Conservation (phyloP, 148 eudicot species). For the Spergularia bocconei region DNA sequence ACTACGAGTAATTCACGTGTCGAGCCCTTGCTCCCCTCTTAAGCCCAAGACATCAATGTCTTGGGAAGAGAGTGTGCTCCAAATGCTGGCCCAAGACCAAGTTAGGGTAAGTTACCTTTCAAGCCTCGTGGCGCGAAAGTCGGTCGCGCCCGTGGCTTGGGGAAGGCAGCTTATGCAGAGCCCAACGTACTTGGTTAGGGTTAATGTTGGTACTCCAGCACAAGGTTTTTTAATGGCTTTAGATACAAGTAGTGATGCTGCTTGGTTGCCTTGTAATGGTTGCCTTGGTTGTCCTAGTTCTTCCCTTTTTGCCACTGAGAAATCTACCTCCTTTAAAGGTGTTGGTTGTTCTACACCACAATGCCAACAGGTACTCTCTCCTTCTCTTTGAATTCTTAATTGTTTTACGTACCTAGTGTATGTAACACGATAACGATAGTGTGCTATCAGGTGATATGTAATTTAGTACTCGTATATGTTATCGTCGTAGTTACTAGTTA, state of each 20-base stretch:
- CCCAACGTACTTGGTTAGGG: constrained; percentile 73
- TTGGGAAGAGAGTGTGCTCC: constrained; percentile 66
- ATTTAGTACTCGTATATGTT: too few species aligned
- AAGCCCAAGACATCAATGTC: constrained; percentile 38
- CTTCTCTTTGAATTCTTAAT: background rate
- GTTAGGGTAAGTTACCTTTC: constrained; percentile 55
- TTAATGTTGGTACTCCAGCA: constrained; percentile 67
- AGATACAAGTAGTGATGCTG: constrained; percentile 78
- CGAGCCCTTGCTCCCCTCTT: constrained; percentile 68
- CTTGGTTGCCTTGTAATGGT: constrained; percentile 78
- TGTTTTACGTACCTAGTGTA: background rate
- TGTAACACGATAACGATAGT: too few species aligned
- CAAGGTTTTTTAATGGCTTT: constrained; percentile 73
- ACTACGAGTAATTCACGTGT: constrained; percentile 52
- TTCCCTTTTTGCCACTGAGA: constrained; percentile 38
- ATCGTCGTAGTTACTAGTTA: too few species aligned
- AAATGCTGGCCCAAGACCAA: constrained; percentile 49
- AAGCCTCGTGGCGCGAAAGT: constrained; percentile 56
- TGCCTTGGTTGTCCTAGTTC: constrained; percentile 63
- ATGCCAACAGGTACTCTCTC: constrained; percentile 52
- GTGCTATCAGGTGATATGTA: too few species aligned
- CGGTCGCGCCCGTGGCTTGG: constrained; percentile 55
- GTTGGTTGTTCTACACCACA: constrained; percentile 49
- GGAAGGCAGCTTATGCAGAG: constrained; percentile 63
- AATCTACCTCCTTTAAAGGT: constrained; percentile 50